These are phyloP conservation scores for Pseudonectria buxi DNA, from an alignment of 2,329 filamentous ascomycete genomes.

Conservation along the genomic window DNA sequence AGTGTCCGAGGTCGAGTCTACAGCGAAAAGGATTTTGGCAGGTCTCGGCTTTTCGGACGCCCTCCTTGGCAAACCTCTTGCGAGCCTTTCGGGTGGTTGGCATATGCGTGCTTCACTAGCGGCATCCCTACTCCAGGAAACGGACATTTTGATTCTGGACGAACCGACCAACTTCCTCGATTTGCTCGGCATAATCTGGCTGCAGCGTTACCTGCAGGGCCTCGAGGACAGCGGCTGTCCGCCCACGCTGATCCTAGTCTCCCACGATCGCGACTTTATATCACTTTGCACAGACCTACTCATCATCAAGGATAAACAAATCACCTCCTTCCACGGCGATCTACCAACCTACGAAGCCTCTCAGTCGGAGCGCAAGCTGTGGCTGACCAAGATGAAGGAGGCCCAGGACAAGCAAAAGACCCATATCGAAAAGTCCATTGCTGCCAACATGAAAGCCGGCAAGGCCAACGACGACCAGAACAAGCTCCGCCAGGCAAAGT, in stretches of 20 bases:
- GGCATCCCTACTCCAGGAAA: conserved; percentile 60
- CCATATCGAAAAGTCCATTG: conserved; percentile 73
- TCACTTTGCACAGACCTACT: conserved; percentile 72
- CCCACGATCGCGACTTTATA: conserved; percentile 77
- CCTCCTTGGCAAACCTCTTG: conserved; percentile 51
- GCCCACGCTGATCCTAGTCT: conserved; percentile 69
- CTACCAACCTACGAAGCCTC: conserved; percentile 65
- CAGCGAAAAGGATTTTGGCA: conserved; percentile 57
- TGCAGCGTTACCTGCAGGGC: conserved; percentile 63
- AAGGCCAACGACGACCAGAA: conserved; percentile 76
- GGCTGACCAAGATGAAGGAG: conserved; percentile 69
- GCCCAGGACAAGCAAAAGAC: conserved; percentile 74
- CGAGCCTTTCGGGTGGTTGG: conserved; percentile 71
- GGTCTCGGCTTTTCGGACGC: conserved; percentile 66
- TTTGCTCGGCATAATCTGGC: conserved; percentile 75
- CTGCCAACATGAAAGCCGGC: conserved; percentile 66
- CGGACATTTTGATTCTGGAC: conserved; percentile 74
- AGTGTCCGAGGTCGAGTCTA: conserved; percentile 56
- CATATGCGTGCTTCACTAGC: conserved; percentile 63
- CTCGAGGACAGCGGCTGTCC: conserved; percentile 45
- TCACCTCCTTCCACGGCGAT: conserved; percentile 71
- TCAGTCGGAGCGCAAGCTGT: conserved; percentile 58
- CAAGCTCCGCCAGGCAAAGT: conserved; percentile 79
- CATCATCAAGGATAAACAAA: conserved; percentile 63
- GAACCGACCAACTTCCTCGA: conserved; percentile 87